A percentile compares a stretch with the other conserved stretches of the same genome.
Evolutionary conservation across 1,284 basidiomycete species (phyloP).

Genomic region (Abortiporus biennis): DNA sequence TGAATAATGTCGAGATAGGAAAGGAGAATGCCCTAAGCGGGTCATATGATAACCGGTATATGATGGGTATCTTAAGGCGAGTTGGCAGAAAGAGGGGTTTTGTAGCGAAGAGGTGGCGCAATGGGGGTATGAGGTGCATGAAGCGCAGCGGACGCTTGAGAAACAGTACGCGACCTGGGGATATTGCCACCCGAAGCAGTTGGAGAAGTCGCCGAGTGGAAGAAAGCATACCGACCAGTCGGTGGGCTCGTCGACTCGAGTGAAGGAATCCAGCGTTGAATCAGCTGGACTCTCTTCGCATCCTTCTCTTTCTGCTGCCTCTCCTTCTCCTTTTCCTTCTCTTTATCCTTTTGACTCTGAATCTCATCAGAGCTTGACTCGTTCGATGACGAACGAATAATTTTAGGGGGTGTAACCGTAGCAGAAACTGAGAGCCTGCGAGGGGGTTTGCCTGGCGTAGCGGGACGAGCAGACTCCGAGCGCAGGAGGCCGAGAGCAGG

Average conservation of each 20-base stretch:
- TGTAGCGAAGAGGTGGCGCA: constrained; percentile 21
- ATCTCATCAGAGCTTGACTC: constrained; percentile 26
- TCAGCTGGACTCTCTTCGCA: constrained; percentile 22
- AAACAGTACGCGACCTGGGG: constrained; percentile 10
- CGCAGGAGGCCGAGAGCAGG: constrained; percentile 11
- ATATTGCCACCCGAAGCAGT: background rate
- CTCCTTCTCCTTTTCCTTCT: constrained; percentile 19
- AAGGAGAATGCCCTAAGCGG: background rate
- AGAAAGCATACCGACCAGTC: constrained; percentile 11
- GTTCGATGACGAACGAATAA: constrained; percentile 22
- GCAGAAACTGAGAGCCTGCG: constrained; percentile 23
- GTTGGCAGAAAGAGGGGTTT: constrained; percentile 23
- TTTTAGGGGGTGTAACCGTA: constrained; percentile 22
- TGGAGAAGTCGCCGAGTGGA: too few species aligned
- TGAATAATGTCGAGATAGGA: too few species aligned
- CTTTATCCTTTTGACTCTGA: constrained; percentile 15
- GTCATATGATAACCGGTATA: too few species aligned
- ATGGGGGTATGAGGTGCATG: too few species aligned
- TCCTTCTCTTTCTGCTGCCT: constrained; percentile 19
- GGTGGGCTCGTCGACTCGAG: constrained; percentile 21
- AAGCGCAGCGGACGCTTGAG: constrained; percentile 14
- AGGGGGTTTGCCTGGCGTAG: constrained; percentile 20
- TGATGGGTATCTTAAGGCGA: constrained; percentile 8
- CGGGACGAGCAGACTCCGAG: constrained; percentile 18
- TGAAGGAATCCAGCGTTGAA: constrained; percentile 27